Conservation (phyloP, 1,284 basidiomycete genomes). For the Apiotrichum montevideense region DNA sequence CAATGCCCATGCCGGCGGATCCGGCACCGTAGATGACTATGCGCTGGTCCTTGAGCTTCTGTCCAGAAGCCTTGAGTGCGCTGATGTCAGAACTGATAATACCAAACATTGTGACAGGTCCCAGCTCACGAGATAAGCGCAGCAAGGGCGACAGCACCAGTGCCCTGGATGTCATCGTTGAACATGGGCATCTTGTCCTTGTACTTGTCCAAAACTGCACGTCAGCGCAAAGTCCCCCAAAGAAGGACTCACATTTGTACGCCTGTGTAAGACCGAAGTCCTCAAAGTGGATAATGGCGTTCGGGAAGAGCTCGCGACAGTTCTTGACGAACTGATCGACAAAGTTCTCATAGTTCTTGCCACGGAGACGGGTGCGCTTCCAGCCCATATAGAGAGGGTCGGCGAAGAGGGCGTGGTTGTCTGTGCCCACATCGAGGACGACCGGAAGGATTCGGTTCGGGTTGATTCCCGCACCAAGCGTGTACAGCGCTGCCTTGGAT, state of each 20-base stretch:
- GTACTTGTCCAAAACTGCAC: slow-evolving; percentile 59
- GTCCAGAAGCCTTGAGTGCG: slow-evolving; percentile 62
- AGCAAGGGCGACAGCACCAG: slow-evolving; percentile 65
- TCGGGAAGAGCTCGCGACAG: slow-evolving; percentile 47
- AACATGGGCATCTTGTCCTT: slow-evolving; percentile 51
- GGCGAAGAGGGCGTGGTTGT: slow-evolving; percentile 55
- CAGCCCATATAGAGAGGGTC: slow-evolving; percentile 49
- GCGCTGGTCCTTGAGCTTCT: slow-evolving; percentile 63
- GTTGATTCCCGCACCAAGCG: slow-evolving; percentile 72
- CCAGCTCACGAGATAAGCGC: slow-evolving; percentile 41
- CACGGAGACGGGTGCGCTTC: slow-evolving; percentile 48
- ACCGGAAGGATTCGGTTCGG: slow-evolving; percentile 61
- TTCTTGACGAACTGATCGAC: slow-evolving; percentile 49
- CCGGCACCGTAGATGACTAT: slow-evolving; percentile 75
- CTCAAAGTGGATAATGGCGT: slow-evolving; percentile 48
- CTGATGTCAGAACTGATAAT: slow-evolving; percentile 13
- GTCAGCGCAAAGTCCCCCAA: background rate
- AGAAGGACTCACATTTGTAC: slow-evolving; percentile 34
- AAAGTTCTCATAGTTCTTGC: slow-evolving; percentile 47
- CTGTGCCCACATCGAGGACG: slow-evolving; percentile 69
- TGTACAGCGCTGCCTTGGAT: slow-evolving; percentile 81
- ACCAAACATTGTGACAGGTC: no score
- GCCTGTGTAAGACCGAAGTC: slow-evolving; percentile 59
- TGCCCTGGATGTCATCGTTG: slow-evolving; percentile 74
- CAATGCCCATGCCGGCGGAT: slow-evolving; percentile 73